A percentile compares a stretch with the other conserved stretches of the same genome.
Evolutionary conservation across 345 rosid species (phyloP).

Genomic region (Trapa bicornis): DNA sequence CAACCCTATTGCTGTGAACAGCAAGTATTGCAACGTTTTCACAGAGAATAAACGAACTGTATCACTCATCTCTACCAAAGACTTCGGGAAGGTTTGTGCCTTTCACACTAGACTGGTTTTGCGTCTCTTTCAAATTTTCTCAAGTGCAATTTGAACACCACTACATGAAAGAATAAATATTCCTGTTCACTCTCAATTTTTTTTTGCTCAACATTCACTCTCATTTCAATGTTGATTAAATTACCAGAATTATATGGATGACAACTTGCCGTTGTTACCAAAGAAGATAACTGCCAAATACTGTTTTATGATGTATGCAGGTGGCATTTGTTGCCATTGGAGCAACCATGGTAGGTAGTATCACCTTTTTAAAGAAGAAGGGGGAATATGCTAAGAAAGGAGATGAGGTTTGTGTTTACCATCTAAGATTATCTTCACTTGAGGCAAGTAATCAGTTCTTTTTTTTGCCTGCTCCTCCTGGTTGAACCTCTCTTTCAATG

Average conservation of each 20-base stretch:
- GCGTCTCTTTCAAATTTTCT: neutral
- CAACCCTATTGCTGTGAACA: slow-evolving; percentile 89
- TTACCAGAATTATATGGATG: neutral
- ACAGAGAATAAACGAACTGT: slow-evolving; percentile 77
- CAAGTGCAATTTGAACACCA: neutral
- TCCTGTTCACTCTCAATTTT: neutral
- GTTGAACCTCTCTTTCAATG: slow-evolving; percentile 2
- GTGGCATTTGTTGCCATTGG: slow-evolving; percentile 92
- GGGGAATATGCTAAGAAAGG: slow-evolving; percentile 67
- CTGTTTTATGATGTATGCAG: slow-evolving; percentile 17
- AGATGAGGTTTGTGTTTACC: slow-evolving; percentile 43
- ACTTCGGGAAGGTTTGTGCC: slow-evolving; percentile 68
- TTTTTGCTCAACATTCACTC: neutral
- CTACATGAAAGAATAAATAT: neutral
- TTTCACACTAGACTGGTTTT: neutral
- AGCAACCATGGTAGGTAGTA: slow-evolving; percentile 97
- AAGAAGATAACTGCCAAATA: neutral
- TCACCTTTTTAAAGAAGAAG: slow-evolving; percentile 43
- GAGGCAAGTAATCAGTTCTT: neutral
- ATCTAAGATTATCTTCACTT: neutral
- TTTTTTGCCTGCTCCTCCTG: neutral
- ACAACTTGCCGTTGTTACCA: neutral
- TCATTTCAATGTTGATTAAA: neutral
- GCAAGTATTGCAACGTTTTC: slow-evolving; percentile 90
- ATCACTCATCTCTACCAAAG: slow-evolving; percentile 52